Evolutionary conservation across 129 eudicot species (phyloP).

Genomic region (Helianthus tuberosus): DNA sequence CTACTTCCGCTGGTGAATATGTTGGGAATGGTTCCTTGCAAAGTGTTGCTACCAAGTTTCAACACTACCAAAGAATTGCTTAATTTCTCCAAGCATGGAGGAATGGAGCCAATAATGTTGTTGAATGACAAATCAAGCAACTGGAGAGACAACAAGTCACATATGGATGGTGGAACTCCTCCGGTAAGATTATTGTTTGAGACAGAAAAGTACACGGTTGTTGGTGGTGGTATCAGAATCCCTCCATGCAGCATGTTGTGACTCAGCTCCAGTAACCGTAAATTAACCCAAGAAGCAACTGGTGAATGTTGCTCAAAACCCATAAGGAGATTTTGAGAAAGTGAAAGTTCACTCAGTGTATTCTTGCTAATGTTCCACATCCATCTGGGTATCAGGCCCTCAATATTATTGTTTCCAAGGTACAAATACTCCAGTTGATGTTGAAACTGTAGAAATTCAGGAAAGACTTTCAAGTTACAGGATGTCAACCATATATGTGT

Average conservation of each 20-base stretch:
- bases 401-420: constrained; percentile 11
- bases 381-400: constrained; percentile 25
- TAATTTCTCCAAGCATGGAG: constrained; percentile 28
- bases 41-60: constrained; percentile 24
- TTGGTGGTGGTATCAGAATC: constrained; percentile 22
- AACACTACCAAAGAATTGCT: constrained; percentile 18
- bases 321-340: not conserved
- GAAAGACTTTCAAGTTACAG: constrained; percentile 30
- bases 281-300: constrained; percentile 24
- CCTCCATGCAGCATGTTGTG: constrained; percentile 28
- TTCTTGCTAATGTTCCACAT: constrained; percentile 20
- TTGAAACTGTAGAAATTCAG: constrained; percentile 25
- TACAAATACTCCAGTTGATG: not conserved
- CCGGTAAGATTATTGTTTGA: constrained; percentile 22
- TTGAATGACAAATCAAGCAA: constrained; percentile 30
- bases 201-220: not conserved
- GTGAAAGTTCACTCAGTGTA: not conserved
- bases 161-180: constrained; percentile 26
- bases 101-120: constrained; percentile 33
- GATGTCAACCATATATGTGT: not conserved
- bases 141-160: constrained; percentile 5
- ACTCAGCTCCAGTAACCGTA: constrained; percentile 1
- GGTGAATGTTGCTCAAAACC: constrained; percentile 24
- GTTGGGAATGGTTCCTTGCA: constrained; percentile 32
- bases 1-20: constrained; percentile 5